phyloP scores from a whole-genome alignment of 2,329 filamentous ascomycete species.

The Arachnopeziza araneosa region DNA sequence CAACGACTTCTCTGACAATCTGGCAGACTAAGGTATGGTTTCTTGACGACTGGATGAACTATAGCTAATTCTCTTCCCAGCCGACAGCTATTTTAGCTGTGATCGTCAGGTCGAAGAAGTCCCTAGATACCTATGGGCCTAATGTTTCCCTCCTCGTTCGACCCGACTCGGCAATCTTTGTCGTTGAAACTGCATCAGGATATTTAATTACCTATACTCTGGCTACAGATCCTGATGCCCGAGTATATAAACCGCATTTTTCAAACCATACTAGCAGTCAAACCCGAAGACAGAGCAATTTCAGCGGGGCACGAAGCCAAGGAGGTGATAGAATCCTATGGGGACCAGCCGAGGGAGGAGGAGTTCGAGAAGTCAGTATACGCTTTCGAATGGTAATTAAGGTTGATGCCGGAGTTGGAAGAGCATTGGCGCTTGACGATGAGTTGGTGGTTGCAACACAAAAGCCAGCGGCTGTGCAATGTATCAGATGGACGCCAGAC shows the following conservation, averaged over 20 bases:
- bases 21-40: constrained; percentile 85
- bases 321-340: constrained; percentile 58
- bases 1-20: constrained; percentile 76
- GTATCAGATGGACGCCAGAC: constrained; percentile 90
- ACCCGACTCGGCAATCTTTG: constrained; percentile 86
- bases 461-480: constrained; percentile 92
- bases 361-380: constrained; percentile 80
- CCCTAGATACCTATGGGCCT: constrained; percentile 74
- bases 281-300: constrained; percentile 55
- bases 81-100: constrained; percentile 84
- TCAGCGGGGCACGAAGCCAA: constrained; percentile 42
- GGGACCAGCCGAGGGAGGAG: constrained; percentile 75
- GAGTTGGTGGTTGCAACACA: constrained; percentile 87
- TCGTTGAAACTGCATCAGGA: constrained; percentile 78
- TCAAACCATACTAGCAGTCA: constrained; percentile 60
- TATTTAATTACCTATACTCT: constrained; percentile 94
- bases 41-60: neutral
- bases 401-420: constrained; percentile 89
- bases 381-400: constrained; percentile 97
- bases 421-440: constrained; percentile 82
- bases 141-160: constrained; percentile 82
- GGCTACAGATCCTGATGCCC: constrained; percentile 73
- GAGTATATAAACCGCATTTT: constrained; percentile 81
- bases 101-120: constrained; percentile 74
- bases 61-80: constrained; percentile 39